Base-by-base conservation (phyloP, 176 grass and related monocot species). In the Carex scoparia region DNA sequence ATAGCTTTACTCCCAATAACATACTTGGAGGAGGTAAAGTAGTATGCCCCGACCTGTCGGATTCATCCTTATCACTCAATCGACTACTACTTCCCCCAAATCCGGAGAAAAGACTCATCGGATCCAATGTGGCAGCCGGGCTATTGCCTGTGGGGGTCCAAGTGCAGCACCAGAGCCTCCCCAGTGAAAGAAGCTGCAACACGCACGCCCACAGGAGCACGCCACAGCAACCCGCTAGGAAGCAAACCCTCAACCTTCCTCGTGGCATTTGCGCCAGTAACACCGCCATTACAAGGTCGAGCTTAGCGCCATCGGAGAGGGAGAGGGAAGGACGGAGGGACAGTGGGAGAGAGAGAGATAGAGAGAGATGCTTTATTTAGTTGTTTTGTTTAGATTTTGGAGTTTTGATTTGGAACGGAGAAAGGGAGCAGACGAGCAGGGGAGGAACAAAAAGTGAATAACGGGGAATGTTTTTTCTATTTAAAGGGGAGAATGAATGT, bases 171-270 rank as follows among this genome's bases (percentile, higher is more conserved):
- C 91, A 89, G 57, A 97, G 79, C 57, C 89, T 81, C 12, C 91
- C 90, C 57, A 90, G 64, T 67, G 89, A 85, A 14, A 94, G 54
- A 19, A 97, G 88, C 90, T 94, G 91, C 59, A 77, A 86, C 79
- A 97, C 61, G 82, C 82, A 94, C 60, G 90, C 90, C 91, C 91
- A 97, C 66, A 97, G 44, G 60, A 97, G 79, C 58, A 97, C 84
- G n/a, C 69, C 89, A 40, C 65, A 84, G 79, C 89, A 97, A 65
- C 12, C 90, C 71, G 91, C 86, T 61, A 94, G 7, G 85, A 97
- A 87, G 86, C 84, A 94, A 74, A 88, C 86, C 89, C 91, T 91
- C 71, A 88, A 71, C 88, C 79, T 88, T 75, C 84, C 87, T 85
- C 94, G 77, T 81, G 79, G 87, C 90, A 94, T 94, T 30, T 44